A percentile compares a stretch with the other conserved stretches of the same genome.
phyloP scores from a whole-genome alignment of 768 basidiomycete genomes.

The Pilatotrama ljubarskyi region DNA sequence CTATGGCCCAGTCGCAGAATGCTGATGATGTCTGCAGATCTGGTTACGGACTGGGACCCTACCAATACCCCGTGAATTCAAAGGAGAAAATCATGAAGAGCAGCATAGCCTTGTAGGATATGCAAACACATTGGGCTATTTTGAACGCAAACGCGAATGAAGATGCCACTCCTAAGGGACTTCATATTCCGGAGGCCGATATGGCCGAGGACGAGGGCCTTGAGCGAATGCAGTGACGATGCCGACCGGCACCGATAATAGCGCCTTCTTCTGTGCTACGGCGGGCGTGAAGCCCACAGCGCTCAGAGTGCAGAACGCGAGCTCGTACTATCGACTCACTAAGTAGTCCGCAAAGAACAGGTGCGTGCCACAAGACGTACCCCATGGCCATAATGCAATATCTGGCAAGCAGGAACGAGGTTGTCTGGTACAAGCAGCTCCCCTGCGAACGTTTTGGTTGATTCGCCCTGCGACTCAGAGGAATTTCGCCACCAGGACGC shows the following conservation, averaged over 20 bases:
- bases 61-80: slow-evolving; percentile 24
- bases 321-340: slow-evolving; percentile 15
- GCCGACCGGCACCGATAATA: slow-evolving; percentile 17
- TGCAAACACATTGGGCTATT: no score
- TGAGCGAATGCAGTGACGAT: slow-evolving; percentile 24
- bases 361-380: not conserved
- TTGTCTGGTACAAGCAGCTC: slow-evolving; percentile 21
- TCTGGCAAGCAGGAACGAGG: slow-evolving; percentile 20
- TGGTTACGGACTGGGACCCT: slow-evolving; percentile 33
- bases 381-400: slow-evolving; percentile 21
- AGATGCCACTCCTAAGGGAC: no score
- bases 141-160: no score
- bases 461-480: not conserved
- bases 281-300: slow-evolving; percentile 22
- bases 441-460: slow-evolving; percentile 15
- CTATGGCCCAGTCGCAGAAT: no score
- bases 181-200: slow-evolving; percentile 9
- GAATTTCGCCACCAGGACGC: slow-evolving; percentile 20
- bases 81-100: no score
- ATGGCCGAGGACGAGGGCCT: slow-evolving; percentile 12
- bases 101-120: no score
- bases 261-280: not conserved
- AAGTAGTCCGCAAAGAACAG: not conserved
- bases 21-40: slow-evolving; percentile 12
- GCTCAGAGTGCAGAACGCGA: slow-evolving; percentile 17